Percentiles rank a stretch among this genome's conserved stretches.
phyloP scores from a whole-genome alignment of 805 yeast species.

The Ogataea kodamae region DNA sequence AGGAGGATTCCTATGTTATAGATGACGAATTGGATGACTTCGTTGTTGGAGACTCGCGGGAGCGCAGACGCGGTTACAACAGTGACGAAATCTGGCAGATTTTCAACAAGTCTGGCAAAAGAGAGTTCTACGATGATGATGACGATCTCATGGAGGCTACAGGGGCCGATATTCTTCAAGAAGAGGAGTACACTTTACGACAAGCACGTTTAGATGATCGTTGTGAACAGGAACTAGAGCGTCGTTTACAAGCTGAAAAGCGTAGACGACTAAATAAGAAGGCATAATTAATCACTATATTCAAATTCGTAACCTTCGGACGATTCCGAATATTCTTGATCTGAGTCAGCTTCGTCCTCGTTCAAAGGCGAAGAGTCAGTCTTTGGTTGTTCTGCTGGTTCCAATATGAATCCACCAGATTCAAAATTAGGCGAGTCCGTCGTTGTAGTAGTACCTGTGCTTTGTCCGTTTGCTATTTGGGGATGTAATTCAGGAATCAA shows the following conservation, averaged over 20 bases:
- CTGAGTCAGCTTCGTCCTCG: too few relatives aligned
- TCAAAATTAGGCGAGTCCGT: slow-evolving; percentile 6
- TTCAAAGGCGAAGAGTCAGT: neutral
- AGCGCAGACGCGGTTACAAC: slow-evolving; percentile 41
- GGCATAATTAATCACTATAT: slow-evolving; percentile 30
- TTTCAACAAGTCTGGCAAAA: slow-evolving; percentile 61
- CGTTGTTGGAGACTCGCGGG: slow-evolving; percentile 46
- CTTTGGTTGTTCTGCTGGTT: neutral
- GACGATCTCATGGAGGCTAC: slow-evolving; percentile 90
- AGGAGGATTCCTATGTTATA: slow-evolving; percentile 40
- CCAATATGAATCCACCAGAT: slow-evolving; percentile 17
- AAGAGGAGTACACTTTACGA: slow-evolving; percentile 66
- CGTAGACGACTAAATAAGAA: slow-evolving; percentile 31
- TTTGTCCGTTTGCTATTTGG: too few relatives aligned
- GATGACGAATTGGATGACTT: slow-evolving; percentile 56
- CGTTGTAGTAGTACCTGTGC: too few relatives aligned
- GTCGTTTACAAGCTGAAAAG: slow-evolving; percentile 44
- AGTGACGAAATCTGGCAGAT: slow-evolving; percentile 88
- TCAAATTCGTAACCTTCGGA: slow-evolving; percentile 45
- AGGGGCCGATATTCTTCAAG: slow-evolving; percentile 82
- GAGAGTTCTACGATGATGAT: slow-evolving; percentile 45
- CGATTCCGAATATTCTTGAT: slow-evolving; percentile 13
- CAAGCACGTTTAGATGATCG: slow-evolving; percentile 75
- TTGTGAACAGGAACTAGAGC: slow-evolving; percentile 62
- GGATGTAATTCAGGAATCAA: too few relatives aligned